Evolutionary conservation across 2,329 filamentous ascomycete genomes (phyloP).

Genomic region (Scedosporium boydii): DNA sequence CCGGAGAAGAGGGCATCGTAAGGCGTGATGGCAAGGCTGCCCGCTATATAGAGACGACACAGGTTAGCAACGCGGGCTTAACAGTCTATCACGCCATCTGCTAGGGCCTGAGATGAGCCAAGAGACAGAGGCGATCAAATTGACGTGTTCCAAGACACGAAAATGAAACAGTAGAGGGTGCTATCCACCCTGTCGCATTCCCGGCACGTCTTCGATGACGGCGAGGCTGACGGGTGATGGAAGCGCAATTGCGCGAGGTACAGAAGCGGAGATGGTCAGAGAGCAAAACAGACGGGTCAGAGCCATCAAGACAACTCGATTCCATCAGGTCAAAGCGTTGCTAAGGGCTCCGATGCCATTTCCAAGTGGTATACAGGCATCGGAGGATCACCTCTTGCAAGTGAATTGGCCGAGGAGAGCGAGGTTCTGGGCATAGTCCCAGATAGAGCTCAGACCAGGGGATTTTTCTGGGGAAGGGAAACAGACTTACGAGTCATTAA

Average conservation of each 20-base stretch:
- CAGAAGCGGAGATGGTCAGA: not conserved
- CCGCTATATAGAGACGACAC: slow-evolving; percentile 24
- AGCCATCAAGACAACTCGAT: slow-evolving; percentile 2
- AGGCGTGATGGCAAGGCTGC: slow-evolving; percentile 44
- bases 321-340: slow-evolving; percentile 2
- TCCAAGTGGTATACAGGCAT: not conserved
- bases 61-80: not conserved
- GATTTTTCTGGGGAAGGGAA: not conserved
- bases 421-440: not conserved
- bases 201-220: slow-evolving; percentile 31
- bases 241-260: slow-evolving; percentile 30
- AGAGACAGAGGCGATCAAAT: slow-evolving; percentile 3
- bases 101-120: slow-evolving; percentile 2
- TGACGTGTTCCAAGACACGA: slow-evolving; percentile 7
- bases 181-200: slow-evolving; percentile 34
- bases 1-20: slow-evolving; percentile 54
- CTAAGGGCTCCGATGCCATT: not conserved
- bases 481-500: slow-evolving; percentile 42
- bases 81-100: not conserved
- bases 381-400: not conserved
- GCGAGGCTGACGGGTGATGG: slow-evolving; percentile 36
- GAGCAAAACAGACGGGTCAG: not conserved
- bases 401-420: not conserved
- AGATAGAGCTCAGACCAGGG: not conserved
- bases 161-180: slow-evolving; percentile 17